A percentile compares a stretch with the other conserved stretches of the same genome.
Conservation (phyloP, 768 basidiomycete species). For the Dioszegia aurantiaca region DNA sequence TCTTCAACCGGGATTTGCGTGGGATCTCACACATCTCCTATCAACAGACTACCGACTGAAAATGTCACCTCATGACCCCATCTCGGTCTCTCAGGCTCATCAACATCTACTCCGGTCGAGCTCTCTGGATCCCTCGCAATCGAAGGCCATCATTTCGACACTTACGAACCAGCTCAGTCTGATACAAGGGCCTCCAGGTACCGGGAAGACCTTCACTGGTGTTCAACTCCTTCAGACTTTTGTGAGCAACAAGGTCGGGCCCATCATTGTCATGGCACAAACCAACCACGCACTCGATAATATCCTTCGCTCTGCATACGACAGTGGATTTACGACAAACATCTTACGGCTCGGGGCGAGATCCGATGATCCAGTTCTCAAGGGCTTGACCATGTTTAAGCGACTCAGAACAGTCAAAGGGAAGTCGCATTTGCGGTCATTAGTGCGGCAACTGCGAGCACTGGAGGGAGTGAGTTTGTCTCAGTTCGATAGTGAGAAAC, state of each 20-base stretch:
- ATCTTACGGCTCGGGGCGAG: constrained; percentile 66
- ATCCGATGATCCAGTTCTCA: constrained; percentile 28
- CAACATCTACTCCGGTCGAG: constrained; percentile 53
- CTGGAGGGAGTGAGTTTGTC: too few species aligned
- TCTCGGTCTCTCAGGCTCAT: constrained; percentile 58
- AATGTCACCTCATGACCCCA: constrained; percentile 5
- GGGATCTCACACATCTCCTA: constrained; percentile 62
- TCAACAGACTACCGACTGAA: constrained; percentile 23
- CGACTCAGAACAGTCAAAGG: neutral
- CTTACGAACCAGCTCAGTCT: constrained; percentile 63
- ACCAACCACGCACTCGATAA: constrained; percentile 80
- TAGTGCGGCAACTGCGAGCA: neutral
- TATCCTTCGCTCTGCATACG: constrained; percentile 64
- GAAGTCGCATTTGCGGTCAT: too few species aligned
- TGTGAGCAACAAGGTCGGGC: constrained; percentile 54
- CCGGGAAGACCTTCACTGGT: constrained; percentile 72
- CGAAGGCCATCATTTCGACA: constrained; percentile 64
- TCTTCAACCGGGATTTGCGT: constrained; percentile 59
- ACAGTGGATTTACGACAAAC: constrained; percentile 65
- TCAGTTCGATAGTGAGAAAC: too few species aligned
- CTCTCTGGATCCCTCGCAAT: constrained; percentile 66
- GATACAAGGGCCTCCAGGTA: constrained; percentile 81
- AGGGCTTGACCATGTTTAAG: neutral
- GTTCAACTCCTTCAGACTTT: constrained; percentile 68
- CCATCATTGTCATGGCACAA: constrained; percentile 59